Conservation (phyloP, 2,329 filamentous ascomycete species). For the Alternaria solani region DNA sequence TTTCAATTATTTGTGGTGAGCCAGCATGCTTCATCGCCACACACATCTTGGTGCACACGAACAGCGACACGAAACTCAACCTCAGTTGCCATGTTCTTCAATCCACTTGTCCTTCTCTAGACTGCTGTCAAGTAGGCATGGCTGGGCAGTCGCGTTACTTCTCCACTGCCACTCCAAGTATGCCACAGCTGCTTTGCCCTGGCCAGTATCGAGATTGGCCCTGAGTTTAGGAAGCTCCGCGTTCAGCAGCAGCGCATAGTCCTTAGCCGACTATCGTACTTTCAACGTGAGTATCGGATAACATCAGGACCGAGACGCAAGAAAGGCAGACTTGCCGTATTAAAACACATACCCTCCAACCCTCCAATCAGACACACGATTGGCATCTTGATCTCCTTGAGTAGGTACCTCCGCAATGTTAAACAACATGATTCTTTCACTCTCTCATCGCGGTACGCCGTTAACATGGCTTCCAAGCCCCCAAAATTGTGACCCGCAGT, state of each 20-base stretch:
- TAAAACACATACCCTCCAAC: constrained; percentile 28
- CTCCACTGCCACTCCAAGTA: constrained; percentile 34
- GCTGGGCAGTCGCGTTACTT: constrained; percentile 28
- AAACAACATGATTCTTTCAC: constrained; percentile 30
- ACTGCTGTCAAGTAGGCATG: constrained; percentile 22
- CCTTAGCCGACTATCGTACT: constrained; percentile 23
- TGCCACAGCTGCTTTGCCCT: constrained; percentile 29
- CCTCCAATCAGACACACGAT: constrained; percentile 30
- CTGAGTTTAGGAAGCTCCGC: constrained; percentile 26
- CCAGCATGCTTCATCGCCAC: background rate
- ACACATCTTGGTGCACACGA: background rate
- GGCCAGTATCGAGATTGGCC: too few relatives aligned
- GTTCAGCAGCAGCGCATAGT: constrained; percentile 26
- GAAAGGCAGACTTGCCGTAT: constrained; percentile 16
- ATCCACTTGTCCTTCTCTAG: constrained; percentile 31
- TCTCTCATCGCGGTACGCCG: constrained; percentile 28
- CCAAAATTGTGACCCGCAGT: constrained; percentile 31
- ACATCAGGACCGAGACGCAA: background rate
- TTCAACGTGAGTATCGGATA: background rate
- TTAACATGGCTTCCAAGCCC: constrained; percentile 27
- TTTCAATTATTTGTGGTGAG: background rate
- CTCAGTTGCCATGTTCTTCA: constrained; percentile 23
- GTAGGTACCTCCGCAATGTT: constrained; percentile 30
- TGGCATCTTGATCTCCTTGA: constrained; percentile 31
- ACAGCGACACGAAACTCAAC: background rate